A percentile compares a stretch with the other conserved stretches of the same genome.
These are phyloP conservation scores for Zygoascus sp. DNA, from an alignment of 1,139 yeast species.

Conservation along the genomic window DNA sequence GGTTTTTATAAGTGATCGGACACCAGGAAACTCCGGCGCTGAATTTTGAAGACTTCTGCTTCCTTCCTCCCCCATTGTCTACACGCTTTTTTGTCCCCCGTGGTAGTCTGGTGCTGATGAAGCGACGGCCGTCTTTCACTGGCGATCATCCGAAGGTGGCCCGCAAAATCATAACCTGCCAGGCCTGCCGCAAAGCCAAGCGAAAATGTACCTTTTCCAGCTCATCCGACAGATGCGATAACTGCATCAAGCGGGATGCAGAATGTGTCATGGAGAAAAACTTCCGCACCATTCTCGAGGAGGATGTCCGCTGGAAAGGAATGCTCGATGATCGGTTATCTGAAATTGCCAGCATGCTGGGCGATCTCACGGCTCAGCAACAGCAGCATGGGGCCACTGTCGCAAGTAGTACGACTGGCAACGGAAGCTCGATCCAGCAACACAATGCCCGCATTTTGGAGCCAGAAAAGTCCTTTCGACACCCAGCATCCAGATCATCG, in stretches of 20 bases:
- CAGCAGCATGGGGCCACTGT: too few relatives aligned
- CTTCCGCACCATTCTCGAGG: slow-evolving; percentile 4
- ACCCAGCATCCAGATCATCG: not conserved
- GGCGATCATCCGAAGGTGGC: slow-evolving; percentile 7
- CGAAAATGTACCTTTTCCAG: slow-evolving; percentile 1
- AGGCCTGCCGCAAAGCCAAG: slow-evolving; percentile 4
- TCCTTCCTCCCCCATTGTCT: not conserved
- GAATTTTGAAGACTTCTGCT: too few relatives aligned
- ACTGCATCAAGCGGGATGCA: not conserved
- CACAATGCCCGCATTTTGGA: too few relatives aligned
- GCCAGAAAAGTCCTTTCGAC: too few relatives aligned
- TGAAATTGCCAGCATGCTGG: not conserved
- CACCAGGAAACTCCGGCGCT: too few relatives aligned
- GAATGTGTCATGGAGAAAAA: slow-evolving; percentile 5
- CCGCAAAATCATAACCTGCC: slow-evolving; percentile 1
- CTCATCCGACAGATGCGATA: not conserved
- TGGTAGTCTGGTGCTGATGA: not conserved
- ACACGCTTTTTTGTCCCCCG: not conserved
- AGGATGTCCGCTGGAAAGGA: slow-evolving; percentile 2
- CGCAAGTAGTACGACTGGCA: too few relatives aligned
- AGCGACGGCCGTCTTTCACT: not conserved
- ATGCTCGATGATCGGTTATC: slow-evolving; percentile 1
- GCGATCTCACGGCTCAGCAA: not conserved
- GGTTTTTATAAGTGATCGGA: too few relatives aligned
- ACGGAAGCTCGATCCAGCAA: too few relatives aligned